Percentiles rank a stretch among this genome's conserved stretches.
Conservation (phyloP, 2,329 filamentous ascomycete genomes). For the Arthrobotrys iridis region DNA sequence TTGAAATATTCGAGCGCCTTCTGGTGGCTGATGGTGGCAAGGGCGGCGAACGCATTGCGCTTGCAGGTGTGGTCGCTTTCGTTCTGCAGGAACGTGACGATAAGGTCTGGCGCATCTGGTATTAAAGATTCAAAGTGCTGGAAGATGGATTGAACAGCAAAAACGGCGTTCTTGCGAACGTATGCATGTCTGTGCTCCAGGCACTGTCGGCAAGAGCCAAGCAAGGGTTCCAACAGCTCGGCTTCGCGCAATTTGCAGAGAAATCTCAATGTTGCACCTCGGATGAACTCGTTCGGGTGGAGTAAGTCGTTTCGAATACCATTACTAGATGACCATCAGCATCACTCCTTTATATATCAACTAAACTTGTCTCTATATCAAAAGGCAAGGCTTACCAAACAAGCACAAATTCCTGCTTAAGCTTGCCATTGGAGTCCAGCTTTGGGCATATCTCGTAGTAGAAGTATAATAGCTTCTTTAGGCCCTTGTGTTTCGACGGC, state of each 20-base stretch:
- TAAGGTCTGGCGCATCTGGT: conserved; percentile 91
- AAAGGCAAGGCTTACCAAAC: conserved; percentile 76
- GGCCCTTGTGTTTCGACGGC: conserved; percentile 93
- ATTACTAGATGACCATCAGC: conserved; percentile 71
- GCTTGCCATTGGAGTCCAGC: conserved; percentile 87
- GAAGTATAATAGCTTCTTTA: conserved; percentile 99
- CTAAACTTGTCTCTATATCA: neutral
- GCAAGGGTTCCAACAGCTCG: conserved; percentile 93
- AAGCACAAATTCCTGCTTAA: conserved; percentile 99
- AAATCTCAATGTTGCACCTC: conserved; percentile 97
- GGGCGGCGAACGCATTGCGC: conserved; percentile 93
- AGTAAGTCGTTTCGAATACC: conserved; percentile 97
- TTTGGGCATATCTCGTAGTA: conserved; percentile 99
- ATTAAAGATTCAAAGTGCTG: conserved; percentile 90
- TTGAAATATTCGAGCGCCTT: conserved; percentile 89
- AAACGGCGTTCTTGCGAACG: conserved; percentile 97
- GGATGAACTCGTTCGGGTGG: conserved; percentile 97
- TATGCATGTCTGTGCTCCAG: conserved; percentile 97
- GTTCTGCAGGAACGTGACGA: conserved; percentile 85
- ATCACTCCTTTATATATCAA: neutral
- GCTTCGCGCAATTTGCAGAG: conserved; percentile 94
- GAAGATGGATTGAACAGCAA: conserved; percentile 91
- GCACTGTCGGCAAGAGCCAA: conserved; percentile 90
- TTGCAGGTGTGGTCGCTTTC: conserved; percentile 97
- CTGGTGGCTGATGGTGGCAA: conserved; percentile 90